Conservation (phyloP, 495 filamentous ascomycete genomes). For the Aspergillus sclerotiicarbonarius region DNA sequence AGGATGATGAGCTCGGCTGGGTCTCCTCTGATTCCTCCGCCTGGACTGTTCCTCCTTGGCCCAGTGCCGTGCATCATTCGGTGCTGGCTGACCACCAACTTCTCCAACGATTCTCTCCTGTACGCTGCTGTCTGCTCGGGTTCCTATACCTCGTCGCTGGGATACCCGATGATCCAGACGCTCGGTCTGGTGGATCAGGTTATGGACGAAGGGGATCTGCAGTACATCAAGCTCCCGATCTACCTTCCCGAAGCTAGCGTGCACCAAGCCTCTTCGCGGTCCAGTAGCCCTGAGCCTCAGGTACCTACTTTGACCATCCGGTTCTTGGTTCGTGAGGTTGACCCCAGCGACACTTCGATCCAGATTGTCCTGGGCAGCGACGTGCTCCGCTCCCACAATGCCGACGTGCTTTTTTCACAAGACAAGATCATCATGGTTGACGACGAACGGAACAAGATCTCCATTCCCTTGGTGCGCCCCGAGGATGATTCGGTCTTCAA, state of each 20-base stretch:
- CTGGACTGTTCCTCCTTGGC: conserved; percentile 77
- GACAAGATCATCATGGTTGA: conserved; percentile 84
- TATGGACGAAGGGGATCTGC: conserved; percentile 58
- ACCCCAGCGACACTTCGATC: conserved; percentile 54
- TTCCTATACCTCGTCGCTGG: conserved; percentile 78
- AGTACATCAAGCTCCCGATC: conserved; percentile 71
- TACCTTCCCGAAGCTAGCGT: conserved; percentile 90
- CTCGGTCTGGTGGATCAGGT: conserved; percentile 69
- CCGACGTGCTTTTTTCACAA: conserved; percentile 88
- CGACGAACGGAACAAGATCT: conserved; percentile 83
- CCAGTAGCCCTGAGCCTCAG: conserved; percentile 71
- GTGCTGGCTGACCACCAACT: conserved; percentile 87
- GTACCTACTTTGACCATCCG: conserved; percentile 74
- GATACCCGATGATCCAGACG: conserved; percentile 67
- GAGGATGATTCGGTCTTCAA: conserved; percentile 82
- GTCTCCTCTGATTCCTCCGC: conserved; percentile 72
- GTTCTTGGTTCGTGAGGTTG: conserved; percentile 67
- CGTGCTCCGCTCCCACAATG: conserved; percentile 78
- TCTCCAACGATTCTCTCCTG: conserved; percentile 79
- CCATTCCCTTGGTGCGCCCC: conserved; percentile 88
- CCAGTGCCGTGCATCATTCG: conserved; percentile 90
- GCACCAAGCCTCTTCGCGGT: conserved; percentile 68
- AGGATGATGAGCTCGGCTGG: conserved; percentile 61
- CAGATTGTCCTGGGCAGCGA: conserved; percentile 87
- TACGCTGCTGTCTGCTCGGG: conserved; percentile 93